phyloP scores from a whole-genome alignment of 1,284 basidiomycete genomes.

The Apiotrichum brassicae region DNA sequence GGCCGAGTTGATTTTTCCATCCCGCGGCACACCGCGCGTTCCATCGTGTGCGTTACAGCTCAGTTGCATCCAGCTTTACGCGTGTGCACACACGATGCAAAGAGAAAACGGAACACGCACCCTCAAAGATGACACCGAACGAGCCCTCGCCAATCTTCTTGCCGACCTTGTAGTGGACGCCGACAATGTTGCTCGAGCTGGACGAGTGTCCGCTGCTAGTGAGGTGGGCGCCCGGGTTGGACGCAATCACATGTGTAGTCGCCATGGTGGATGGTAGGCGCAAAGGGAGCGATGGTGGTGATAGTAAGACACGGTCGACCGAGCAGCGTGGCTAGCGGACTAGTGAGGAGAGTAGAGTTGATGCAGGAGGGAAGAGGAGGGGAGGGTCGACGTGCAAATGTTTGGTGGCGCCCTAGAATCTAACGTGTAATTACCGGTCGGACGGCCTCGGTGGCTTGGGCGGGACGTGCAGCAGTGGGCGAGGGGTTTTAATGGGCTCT shows the following conservation, averaged over 20 bases:
- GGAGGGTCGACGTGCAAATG: not conserved
- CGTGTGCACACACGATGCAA: not conserved
- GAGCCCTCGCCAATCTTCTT: constrained; percentile 67
- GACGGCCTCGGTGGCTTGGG: not conserved
- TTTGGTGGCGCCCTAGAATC: too few species aligned
- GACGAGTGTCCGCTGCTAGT: constrained; percentile 37
- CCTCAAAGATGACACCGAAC: constrained; percentile 96
- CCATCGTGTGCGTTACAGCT: too few species aligned
- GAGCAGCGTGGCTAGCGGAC: constrained; percentile 2
- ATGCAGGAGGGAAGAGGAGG: not conserved
- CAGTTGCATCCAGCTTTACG: too few species aligned
- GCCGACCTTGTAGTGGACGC: constrained; percentile 57
- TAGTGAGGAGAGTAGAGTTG: not conserved
- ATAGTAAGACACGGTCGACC: constrained; percentile 2
- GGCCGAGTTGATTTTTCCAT: too few species aligned
- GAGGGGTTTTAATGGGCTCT: not conserved
- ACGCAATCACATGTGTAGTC: constrained; percentile 47
- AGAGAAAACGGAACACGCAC: constrained; percentile 46
- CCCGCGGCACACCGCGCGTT: too few species aligned
- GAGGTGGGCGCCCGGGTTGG: constrained; percentile 41
- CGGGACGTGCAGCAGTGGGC: not conserved
- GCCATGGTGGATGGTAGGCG: constrained; percentile 30
- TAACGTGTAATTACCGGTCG: not conserved
- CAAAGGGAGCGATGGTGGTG: not conserved
- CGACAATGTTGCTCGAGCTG: constrained; percentile 48